Conservation (phyloP, 345 rosid species). For the Aethionema arabicum region DNA sequence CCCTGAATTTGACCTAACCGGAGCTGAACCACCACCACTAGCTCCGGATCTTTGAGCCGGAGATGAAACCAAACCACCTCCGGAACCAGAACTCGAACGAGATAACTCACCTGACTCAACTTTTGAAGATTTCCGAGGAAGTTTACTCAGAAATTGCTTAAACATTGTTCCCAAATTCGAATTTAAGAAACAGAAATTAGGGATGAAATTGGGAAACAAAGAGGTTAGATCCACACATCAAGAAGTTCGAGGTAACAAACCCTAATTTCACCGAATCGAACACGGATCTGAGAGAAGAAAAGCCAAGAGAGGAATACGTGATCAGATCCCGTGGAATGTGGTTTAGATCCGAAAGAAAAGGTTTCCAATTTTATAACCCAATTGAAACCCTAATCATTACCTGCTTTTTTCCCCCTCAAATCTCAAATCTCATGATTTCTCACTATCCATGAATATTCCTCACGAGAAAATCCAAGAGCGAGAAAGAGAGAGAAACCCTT, state of each 20-base stretch:
- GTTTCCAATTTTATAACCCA: slow-evolving; percentile 26
- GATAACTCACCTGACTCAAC: slow-evolving; percentile 48
- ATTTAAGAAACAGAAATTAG: slow-evolving; percentile 1
- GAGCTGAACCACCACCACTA: slow-evolving; percentile 33
- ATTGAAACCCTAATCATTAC: slow-evolving; percentile 41
- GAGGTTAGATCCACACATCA: slow-evolving; percentile 29
- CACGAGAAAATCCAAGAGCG: slow-evolving; percentile 15
- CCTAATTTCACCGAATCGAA: slow-evolving; percentile 21
- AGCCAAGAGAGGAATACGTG: not conserved
- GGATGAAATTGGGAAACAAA: slow-evolving; percentile 17
- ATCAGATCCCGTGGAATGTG: slow-evolving; percentile 31
- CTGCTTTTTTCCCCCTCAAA: slow-evolving; percentile 35
- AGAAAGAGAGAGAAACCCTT: not conserved
- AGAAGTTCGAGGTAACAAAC: slow-evolving; percentile 20
- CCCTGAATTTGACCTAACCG: slow-evolving; percentile 43
- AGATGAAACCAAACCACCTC: slow-evolving; percentile 22
- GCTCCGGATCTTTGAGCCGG: slow-evolving; percentile 42
- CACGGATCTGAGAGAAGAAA: slow-evolving; percentile 39
- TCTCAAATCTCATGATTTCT: slow-evolving; percentile 43
- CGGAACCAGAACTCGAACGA: slow-evolving; percentile 41
- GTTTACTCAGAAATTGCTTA: slow-evolving; percentile 69
- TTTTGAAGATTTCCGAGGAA: slow-evolving; percentile 64
- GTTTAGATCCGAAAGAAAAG: slow-evolving; percentile 21
- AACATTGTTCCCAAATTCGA: slow-evolving; percentile 45
- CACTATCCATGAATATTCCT: slow-evolving; percentile 28